Evolutionary conservation across 2,329 filamentous ascomycete genomes (phyloP), one percentile per base, ranked within the genome.

Genomic region (Lachnum nothofagi): DNA sequence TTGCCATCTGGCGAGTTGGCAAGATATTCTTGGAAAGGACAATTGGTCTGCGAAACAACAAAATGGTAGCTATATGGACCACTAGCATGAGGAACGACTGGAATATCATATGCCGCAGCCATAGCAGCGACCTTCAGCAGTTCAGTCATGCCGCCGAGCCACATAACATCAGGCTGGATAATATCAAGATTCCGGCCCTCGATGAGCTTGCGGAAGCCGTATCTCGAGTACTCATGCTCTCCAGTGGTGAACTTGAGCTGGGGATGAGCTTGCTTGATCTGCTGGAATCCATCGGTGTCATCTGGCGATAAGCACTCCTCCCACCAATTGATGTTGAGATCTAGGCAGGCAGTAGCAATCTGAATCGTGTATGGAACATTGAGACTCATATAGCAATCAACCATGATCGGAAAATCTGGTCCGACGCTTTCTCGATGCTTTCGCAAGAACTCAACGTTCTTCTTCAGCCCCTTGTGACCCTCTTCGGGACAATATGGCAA

Each of bases 31-130:
- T 96, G 91, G 77, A 96, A 96, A 4, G 91, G 91, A 12, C 86
- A 88, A 72, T 95, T 95, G 55, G 88, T 82, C 70, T 96, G 91
- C 38, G 89, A 94, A 53, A 95, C 85, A 57, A 95, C 91, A 65
- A 94, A 96, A 70, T 96, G 91, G 71, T 96, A 96, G 63, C 88
- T 93, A 73, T 96, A 96, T 3, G 91, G 88, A 1, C 91, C 91
- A 53, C 86, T 93, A 38, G 91, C 91, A 65, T 96, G 91, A n/a
- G 91, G 91, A 12, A 96, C 88, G 14, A 96, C 90, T 10, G 91
- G 91, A 52, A 96, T 86, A 64, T 96, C 91, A 69, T 96, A 96
- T 19, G 91, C 91, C 4, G 90, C 82, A 3, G 91, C 91, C 80
- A 94, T 85, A 46, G 90, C 86, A 14, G 89, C 80, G 44, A 96